phyloP scores from a whole-genome alignment of 805 yeast species.

The Candida rishiriensis region DNA sequence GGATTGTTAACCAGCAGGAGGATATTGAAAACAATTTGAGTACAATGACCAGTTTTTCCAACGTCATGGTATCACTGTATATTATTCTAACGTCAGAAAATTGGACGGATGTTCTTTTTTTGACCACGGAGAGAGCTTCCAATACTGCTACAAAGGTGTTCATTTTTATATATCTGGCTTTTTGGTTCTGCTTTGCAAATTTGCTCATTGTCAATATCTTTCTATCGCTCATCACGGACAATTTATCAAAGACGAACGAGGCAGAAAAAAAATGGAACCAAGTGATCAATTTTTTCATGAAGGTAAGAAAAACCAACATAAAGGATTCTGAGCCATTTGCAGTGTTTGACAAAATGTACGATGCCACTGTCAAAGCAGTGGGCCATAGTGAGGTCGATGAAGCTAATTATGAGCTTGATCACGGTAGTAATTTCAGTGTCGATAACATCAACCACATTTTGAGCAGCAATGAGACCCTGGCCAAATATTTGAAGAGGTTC shows the following conservation, averaged over 20 bases:
- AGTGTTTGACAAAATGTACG: slow-evolving; percentile 3
- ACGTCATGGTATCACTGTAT: slow-evolving; percentile 63
- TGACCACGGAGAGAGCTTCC: slow-evolving; percentile 45
- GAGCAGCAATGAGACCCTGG: not conserved
- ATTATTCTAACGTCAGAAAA: slow-evolving; percentile 82
- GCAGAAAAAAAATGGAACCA: slow-evolving; percentile 10
- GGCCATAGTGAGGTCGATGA: not conserved
- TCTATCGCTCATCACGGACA: slow-evolving; percentile 79
- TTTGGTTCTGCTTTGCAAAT: slow-evolving; percentile 76
- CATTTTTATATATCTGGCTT: slow-evolving; percentile 54
- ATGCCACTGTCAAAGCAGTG: not conserved
- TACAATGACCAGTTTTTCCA: slow-evolving; percentile 59
- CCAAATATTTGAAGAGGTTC: slow-evolving; percentile 1
- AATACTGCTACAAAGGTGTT: slow-evolving; percentile 46
- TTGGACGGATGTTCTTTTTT: slow-evolving; percentile 73
- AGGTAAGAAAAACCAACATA: not conserved
- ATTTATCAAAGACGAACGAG: slow-evolving; percentile 39
- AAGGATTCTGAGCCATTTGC: not conserved
- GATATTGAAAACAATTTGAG: slow-evolving; percentile 40
- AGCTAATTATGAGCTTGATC: not conserved
- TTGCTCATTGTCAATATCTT: slow-evolving; percentile 73
- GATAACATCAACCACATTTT: slow-evolving; percentile 2
- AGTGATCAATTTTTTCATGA: slow-evolving; percentile 13
- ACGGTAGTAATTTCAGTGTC: not conserved
- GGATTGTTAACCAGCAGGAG: slow-evolving; percentile 46